Base-by-base conservation (phyloP, 352 stramenopile genomes). In the Pythium sukuiense region DNA sequence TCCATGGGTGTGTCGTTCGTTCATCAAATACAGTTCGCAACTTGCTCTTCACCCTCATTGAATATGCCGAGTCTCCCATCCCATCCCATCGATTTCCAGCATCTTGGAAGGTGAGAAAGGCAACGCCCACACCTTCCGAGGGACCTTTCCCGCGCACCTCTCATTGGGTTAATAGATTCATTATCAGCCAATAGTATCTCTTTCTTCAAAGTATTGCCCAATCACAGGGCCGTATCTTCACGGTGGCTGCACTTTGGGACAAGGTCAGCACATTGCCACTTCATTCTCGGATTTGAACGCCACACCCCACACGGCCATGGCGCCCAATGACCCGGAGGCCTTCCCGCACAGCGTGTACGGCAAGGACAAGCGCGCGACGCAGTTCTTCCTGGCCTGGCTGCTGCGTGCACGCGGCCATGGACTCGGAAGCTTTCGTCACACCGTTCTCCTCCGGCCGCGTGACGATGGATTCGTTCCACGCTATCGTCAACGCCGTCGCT, bases 321-420 rank as follows among this genome's bases (percentile, higher is more conserved):
- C 26, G 48, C 48, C 20, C 20, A 54, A 33, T 9, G 48, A 54
- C 30, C 6, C 39, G 3, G 4, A 27, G 29, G 32, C 29, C 45
- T 41, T 59, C 29, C 61, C 52, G 13, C 53, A 45, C 39, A 52
- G 39, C 61, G 39, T 62, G 41, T 62, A 62, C 54, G 32, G 11
- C 43, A 41, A 54, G 37, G 61, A 68, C 61, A 68, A 68, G 61
- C 61, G 53, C 43, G 32, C 61, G 5, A 68, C 53, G 16, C 32
- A 56, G 26, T 68, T 52, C 39, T 58, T 68, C 32, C 14, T 58
- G n/a, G 30, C 62, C 24, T 68, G 61, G 43, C 45, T 68, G 41
- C 41, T 67, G 29, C 61, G 59, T 20, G 59, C 35, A 14, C 33
- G 18, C 6, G 33, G 16, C 24, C 55, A 53, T 20, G 24, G 37